These are phyloP conservation scores for Lunasporangiospora selenospora DNA, from an alignment of 192 early-diverging fungal species.

Conservation along the genomic window DNA sequence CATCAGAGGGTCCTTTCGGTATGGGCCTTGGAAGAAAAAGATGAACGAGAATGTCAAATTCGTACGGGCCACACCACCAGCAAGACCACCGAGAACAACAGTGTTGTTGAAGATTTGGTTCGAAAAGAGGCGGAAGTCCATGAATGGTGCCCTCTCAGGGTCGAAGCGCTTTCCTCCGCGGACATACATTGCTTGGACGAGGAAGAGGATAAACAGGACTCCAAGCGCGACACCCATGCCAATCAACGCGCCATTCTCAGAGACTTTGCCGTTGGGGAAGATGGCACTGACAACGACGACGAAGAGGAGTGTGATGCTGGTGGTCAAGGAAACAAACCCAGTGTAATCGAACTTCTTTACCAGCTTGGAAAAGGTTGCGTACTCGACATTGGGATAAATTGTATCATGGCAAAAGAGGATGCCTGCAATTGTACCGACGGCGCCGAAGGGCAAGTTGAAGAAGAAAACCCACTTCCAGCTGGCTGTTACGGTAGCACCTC, in stretches of 20 bases:
- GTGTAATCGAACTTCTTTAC: constrained; percentile 42
- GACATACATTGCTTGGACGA: constrained; percentile 24
- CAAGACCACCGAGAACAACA: constrained; percentile 41
- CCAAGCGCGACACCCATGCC: constrained; percentile 47
- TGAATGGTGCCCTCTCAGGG: constrained; percentile 18
- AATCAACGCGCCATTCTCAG: constrained; percentile 27
- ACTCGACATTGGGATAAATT: constrained; percentile 33
- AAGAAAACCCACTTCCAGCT: constrained; percentile 49
- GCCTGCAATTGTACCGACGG: constrained; percentile 30
- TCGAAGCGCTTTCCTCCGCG: constrained; percentile 43
- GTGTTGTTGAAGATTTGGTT: constrained; percentile 44
- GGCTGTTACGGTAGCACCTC: constrained; percentile 35
- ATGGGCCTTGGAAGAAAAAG: constrained; percentile 47
- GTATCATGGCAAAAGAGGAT: constrained; percentile 42
- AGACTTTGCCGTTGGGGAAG: constrained; percentile 45
- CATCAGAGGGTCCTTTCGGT: constrained; percentile 40
- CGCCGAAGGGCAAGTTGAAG: constrained; percentile 48
- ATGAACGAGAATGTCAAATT: constrained; percentile 47
- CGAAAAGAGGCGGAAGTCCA: constrained; percentile 38
- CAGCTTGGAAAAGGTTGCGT: constrained; percentile 26
- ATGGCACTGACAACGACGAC: constrained; percentile 40
- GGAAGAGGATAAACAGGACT: constrained; percentile 32
- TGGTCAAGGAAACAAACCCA: constrained; percentile 37
- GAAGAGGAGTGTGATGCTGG: constrained; percentile 29
- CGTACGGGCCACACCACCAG: constrained; percentile 42